These are phyloP conservation scores for Colletotrichum tamarilloi DNA, from an alignment of 2,329 filamentous ascomycete species.

Conservation along the genomic window DNA sequence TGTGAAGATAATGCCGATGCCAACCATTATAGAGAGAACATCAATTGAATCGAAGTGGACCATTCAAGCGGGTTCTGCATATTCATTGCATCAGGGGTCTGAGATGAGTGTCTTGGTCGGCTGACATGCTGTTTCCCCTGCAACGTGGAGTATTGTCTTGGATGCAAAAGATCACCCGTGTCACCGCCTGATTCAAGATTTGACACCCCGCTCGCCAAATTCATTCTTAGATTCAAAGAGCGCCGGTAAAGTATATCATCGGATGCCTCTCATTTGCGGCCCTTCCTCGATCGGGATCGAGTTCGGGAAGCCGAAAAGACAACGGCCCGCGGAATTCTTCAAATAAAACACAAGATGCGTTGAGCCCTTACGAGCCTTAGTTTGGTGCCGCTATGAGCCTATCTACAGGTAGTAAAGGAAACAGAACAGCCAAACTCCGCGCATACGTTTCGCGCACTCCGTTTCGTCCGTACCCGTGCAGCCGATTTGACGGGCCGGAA, in stretches of 20 bases:
- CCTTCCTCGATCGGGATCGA: background rate
- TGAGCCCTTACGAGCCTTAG: background rate
- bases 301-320: background rate
- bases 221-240: background rate
- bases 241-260: background rate
- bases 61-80: background rate
- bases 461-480: constrained; percentile 13
- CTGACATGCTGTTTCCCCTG: background rate
- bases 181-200: background rate
- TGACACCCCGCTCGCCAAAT: background rate
- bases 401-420: background rate
- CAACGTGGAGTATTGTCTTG: constrained; percentile 6
- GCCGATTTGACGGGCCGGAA: background rate
- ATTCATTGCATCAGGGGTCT: background rate
- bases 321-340: no score
- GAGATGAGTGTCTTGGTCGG: background rate
- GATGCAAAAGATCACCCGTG: background rate
- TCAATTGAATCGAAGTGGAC: background rate
- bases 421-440: constrained; percentile 2
- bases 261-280: background rate
- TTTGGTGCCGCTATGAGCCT: background rate
- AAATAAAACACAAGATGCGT: background rate
- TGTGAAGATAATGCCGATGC: background rate
- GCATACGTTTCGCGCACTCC: background rate
- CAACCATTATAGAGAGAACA: background rate